phyloP scores from a whole-genome alignment of 73 alveolate genomes.

The Paramecium tetraurelia region DNA sequence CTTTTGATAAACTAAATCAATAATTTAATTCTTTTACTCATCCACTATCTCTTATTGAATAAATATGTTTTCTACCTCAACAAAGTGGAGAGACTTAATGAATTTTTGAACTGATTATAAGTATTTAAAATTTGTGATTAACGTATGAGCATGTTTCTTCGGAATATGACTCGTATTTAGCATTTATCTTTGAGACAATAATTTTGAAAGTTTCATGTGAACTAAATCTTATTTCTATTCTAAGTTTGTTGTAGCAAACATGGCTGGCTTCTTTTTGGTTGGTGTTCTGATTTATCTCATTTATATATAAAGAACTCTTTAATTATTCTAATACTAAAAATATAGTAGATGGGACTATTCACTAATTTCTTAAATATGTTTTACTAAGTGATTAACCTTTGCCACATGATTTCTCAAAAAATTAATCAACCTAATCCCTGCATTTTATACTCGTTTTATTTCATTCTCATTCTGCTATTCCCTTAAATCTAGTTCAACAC shows the following conservation, averaged over 20 bases:
- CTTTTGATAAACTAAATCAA: not conserved
- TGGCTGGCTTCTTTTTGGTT: not conserved
- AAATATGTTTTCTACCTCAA: not conserved
- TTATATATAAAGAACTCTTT: not conserved
- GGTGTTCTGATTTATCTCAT: not conserved
- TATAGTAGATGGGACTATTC: not conserved
- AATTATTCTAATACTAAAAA: not conserved
- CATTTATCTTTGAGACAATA: not conserved
- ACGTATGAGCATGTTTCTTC: not conserved
- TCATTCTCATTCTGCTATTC: not conserved
- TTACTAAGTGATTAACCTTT: not conserved
- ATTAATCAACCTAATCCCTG: not conserved
- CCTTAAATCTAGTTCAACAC: not conserved
- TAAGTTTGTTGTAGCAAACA: not conserved
- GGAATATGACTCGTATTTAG: not conserved
- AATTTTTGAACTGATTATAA: not conserved
- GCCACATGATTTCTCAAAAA: not conserved
- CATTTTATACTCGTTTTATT: not conserved
- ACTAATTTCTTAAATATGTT: not conserved
- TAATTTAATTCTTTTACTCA: not conserved
- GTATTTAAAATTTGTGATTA: not conserved
- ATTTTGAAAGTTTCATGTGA: not conserved
- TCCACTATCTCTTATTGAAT: not conserved
- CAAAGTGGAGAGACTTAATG: not conserved
- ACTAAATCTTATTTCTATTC: not conserved